Evolutionary conservation across 345 rosid species (phyloP), one percentile per base, ranked within the genome.

Genomic region (Eucalyptus caleyi): DNA sequence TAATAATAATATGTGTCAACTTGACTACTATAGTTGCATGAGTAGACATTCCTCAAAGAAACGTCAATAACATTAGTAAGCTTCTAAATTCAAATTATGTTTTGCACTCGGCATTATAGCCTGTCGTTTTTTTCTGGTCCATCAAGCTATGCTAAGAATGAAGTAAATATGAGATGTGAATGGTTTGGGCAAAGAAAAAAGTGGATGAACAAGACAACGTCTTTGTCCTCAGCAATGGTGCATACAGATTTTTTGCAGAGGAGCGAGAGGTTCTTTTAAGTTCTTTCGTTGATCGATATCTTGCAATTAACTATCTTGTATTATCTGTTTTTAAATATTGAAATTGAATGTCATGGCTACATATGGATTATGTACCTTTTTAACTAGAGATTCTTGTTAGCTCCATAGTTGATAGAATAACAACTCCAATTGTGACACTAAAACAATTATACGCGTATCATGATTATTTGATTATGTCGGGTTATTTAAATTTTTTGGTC

Each of bases 111-210:
- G 6, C 27, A 54, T 54, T 9, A 9, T 1, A 23, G 5, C 27
- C 9, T 54, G 1, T 8, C 11, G 0, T 23, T 9, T 40, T 42
- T 42, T 42, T 54, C 24, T 7, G 11, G 60, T 0, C 26, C 59
- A 8, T 54, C 26, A 54, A 54, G 59, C 10, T 54, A 11, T 11
- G 0, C 12, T 56, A 24, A 56, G 6, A 56, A 24, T 26, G 4
- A 2, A 24, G 4, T 10, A 59, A 2, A 24, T n/a, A 24, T 2
- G 30, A 59, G 65, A 24, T 59, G 65, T 10, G 3, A 4, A 59
- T 24, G n/a, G 30, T 24, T 23, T 10, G 13, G 2, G 0, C 30
- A 59, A 59, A 59, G 65, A 56, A 59, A 59, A 59, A 26, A 47
- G 2, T 24, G n/a, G 65, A 59, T 59, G 65, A 59, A 59, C n/a